Base-by-base conservation (phyloP, 2,329 filamentous ascomycete genomes). In the Cladosporium sp. region DNA sequence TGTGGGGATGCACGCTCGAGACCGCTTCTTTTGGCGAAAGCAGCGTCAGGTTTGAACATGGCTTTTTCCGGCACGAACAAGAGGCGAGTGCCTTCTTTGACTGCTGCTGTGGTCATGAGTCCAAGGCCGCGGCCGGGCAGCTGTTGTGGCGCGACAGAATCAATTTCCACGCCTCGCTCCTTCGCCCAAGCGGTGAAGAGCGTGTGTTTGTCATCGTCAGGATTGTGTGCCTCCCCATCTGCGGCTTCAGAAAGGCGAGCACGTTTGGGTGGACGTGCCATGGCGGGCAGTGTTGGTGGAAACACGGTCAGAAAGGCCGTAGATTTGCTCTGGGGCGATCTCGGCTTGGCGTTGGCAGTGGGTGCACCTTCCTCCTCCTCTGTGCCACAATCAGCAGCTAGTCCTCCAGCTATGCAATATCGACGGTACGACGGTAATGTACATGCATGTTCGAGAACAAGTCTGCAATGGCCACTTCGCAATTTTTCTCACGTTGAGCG, bases 111-210 rank as follows among this genome's bases (percentile, higher is more conserved):
- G 5, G 90, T 88, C 52, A 92, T 80, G 59, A 96, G 85, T 49
- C 92, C 92, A 55, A 94, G 82, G 28, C 92, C 92, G 57, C 88
- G 82, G 1, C 86, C 88, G 5, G 86, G 83, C 15, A 96, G 85
- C 39, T 78, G 78, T 40, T 84, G 81, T 5, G 90, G 86, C 2
- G 78, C 77, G 50, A 95, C 84, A 28, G 86, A 86, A 66, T 87
- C 80, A 64, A 91, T 82, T 37, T 80, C 74, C 28, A 95, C 82
- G 14, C 88, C 89, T 59, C 84, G 80, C 1, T 75, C 73, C 43
- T 78, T 71, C 1, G 88, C 87, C 89, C 91, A 96, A 60, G 80
- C 68, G 2, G 87, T 78, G 60, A 95, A 88, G 8, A 77, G 74
- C 25, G 82, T 74, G 66, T 78, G 76, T 55, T 75, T 69, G 63